Evolutionary conservation across 2,329 filamentous ascomycete genomes (phyloP).

Genomic region (Diaporthe sp.): DNA sequence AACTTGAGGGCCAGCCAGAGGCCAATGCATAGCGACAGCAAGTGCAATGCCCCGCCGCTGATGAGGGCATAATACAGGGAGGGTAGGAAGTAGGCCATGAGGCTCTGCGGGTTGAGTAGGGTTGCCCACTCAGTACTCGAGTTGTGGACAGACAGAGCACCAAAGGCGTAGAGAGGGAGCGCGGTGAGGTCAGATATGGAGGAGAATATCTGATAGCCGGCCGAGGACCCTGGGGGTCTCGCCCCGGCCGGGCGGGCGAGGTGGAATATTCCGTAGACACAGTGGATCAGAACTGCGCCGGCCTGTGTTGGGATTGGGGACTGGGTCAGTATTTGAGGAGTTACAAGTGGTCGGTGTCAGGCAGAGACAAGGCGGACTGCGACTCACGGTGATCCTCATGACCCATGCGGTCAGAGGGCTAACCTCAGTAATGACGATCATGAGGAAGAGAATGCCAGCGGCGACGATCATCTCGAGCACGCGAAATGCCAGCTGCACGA

Average conservation of each 20-base stretch:
- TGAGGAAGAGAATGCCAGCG: slow-evolving; percentile 79
- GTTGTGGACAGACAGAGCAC: slow-evolving; percentile 61
- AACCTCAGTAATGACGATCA: slow-evolving; percentile 81
- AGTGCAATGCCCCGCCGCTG: slow-evolving; percentile 75
- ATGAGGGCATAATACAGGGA: slow-evolving; percentile 79
- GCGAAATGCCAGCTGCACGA: slow-evolving; percentile 78
- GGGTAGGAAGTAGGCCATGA: slow-evolving; percentile 73
- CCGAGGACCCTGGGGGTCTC: slow-evolving; percentile 83
- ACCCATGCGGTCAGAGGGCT: slow-evolving; percentile 79
- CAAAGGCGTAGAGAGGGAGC: slow-evolving; percentile 70
- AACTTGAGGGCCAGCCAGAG: slow-evolving; percentile 84
- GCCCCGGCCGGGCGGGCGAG: slow-evolving; percentile 77
- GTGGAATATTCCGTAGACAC: slow-evolving; percentile 85
- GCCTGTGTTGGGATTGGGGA: slow-evolving; percentile 65
- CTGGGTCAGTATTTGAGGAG: slow-evolving; percentile 40
- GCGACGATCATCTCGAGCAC: slow-evolving; percentile 77
- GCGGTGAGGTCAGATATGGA: slow-evolving; percentile 76
- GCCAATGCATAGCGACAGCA: slow-evolving; percentile 78
- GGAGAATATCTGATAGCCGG: slow-evolving; percentile 91
- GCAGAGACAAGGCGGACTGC: background rate
- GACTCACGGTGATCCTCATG: slow-evolving; percentile 79
- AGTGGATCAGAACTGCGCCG: slow-evolving; percentile 79
- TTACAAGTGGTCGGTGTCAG: background rate
- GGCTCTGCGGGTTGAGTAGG: slow-evolving; percentile 70
- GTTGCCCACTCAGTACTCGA: slow-evolving; percentile 74